Conservation (phyloP, 2,329 filamentous ascomycete species). For the Verruconis gallopava region DNA sequence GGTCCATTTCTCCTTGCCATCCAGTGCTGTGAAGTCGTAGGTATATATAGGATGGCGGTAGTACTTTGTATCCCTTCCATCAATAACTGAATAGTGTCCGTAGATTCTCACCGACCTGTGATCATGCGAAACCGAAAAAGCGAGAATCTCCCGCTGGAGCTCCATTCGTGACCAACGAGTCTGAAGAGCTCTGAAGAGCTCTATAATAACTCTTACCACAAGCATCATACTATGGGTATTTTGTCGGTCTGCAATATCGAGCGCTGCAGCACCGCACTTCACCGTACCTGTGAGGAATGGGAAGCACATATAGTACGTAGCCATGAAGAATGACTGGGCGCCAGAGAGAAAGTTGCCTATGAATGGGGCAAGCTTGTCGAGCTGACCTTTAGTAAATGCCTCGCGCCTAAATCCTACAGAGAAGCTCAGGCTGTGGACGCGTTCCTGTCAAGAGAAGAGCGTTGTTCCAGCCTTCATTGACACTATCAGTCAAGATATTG, state of each 20-base stretch:
- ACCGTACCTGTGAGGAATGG: conserved; percentile 38
- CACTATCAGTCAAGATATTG: conserved; percentile 8
- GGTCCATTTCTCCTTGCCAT: conserved; percentile 14
- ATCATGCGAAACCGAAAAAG: conserved; percentile 16
- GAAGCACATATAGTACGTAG: conserved; percentile 36
- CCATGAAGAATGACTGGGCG: conserved; percentile 31
- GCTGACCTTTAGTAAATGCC: conserved; percentile 32
- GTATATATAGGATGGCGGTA: conserved; percentile 11
- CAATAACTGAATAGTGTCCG: conserved; percentile 14
- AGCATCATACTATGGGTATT: conserved; percentile 17
- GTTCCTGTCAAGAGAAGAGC: conserved; percentile 24
- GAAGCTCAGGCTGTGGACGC: conserved; percentile 33
- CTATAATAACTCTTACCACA: conserved; percentile 14
- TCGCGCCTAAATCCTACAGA: conserved; percentile 28
- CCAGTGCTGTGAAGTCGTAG: conserved; percentile 12
- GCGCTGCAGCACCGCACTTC: no score
- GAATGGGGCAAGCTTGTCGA: conserved; percentile 24
- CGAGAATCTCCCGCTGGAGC: conserved; percentile 14
- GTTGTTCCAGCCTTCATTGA: conserved; percentile 16
- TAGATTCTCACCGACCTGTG: conserved; percentile 14
- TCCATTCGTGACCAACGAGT: conserved; percentile 14
- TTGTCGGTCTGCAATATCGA: no score
- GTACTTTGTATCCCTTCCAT: conserved; percentile 12
- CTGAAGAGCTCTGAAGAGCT: conserved; percentile 17
- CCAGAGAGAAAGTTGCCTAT: conserved; percentile 18